Percentiles rank a stretch among this genome's conserved stretches.
phyloP scores from a whole-genome alignment of 2,329 filamentous ascomycete species.

The Colletotrichum nymphaeae region DNA sequence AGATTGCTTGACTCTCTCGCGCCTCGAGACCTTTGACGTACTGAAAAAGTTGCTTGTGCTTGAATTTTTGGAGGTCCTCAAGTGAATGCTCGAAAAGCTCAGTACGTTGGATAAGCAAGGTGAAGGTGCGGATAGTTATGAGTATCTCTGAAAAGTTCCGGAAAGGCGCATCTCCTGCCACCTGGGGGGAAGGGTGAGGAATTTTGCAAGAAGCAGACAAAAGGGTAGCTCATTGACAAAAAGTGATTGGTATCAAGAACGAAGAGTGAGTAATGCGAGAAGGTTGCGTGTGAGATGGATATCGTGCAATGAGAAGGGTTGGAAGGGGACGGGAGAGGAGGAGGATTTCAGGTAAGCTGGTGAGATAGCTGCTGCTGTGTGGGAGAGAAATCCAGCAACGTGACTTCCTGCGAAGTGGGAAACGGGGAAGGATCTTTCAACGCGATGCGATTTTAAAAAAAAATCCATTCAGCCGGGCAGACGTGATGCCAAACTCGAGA shows the following conservation, averaged over 20 bases:
- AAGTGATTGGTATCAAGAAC: too few relatives aligned
- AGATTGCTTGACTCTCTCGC: background rate
- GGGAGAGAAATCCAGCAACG: background rate
- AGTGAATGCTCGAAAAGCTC: background rate
- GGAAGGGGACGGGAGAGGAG: background rate
- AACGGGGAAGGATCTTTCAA: background rate
- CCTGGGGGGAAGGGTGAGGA: background rate
- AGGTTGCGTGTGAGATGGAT: background rate
- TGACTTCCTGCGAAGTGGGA: background rate
- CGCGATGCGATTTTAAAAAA: too few relatives aligned
- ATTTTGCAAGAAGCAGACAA: background rate
- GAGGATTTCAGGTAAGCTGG: background rate
- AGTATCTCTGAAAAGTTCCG: background rate
- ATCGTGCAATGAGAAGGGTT: background rate
- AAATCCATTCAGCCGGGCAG: background rate
- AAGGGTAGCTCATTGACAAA: background rate
- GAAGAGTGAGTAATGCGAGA: background rate
- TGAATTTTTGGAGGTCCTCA: background rate
- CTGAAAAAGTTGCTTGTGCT: background rate
- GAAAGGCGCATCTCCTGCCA: background rate
- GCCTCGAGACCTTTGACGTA: background rate
- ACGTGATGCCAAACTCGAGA: background rate
- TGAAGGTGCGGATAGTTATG: background rate
- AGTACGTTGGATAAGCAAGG: background rate
- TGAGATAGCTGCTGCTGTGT: background rate